These are phyloP conservation scores for Chaetomiaceae sp. DNA, from an alignment of 2,329 filamentous ascomycete species.

Conservation along the genomic window DNA sequence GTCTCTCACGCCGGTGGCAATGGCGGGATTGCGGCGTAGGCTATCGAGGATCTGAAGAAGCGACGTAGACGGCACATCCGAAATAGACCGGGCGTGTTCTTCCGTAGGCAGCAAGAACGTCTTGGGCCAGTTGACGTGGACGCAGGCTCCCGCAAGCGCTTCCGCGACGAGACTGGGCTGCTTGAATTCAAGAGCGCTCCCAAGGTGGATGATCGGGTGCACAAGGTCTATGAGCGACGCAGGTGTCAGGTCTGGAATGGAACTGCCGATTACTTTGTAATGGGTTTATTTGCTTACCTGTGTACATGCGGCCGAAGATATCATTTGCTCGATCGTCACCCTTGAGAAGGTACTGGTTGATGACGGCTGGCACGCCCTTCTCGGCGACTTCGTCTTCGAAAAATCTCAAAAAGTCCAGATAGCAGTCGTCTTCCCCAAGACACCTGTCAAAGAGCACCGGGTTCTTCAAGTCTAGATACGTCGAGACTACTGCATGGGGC, in stretches of 20 bases:
- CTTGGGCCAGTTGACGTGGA: slow-evolving; percentile 3
- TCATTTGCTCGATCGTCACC: slow-evolving; percentile 4
- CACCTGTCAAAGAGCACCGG: neutral
- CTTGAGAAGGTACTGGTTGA: slow-evolving; percentile 11
- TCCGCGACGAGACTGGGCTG: slow-evolving; percentile 11
- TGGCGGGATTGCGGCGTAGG: neutral
- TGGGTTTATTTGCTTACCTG: neutral
- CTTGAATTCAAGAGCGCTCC: slow-evolving; percentile 7
- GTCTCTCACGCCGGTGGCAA: neutral
- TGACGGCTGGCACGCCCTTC: slow-evolving; percentile 4
- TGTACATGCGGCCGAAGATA: slow-evolving; percentile 4
- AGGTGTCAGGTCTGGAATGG: too few species aligned
- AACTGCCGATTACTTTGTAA: too few species aligned
- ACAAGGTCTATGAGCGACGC: slow-evolving; percentile 1
- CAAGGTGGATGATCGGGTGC: slow-evolving; percentile 13
- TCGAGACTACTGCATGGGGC: neutral
- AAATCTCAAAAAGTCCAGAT: slow-evolving; percentile 1
- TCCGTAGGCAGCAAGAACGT: slow-evolving; percentile 3
- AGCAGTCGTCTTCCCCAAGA: neutral
- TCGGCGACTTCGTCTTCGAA: slow-evolving; percentile 8
- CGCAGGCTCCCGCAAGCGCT: slow-evolving; percentile 5
- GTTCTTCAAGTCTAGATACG: neutral
- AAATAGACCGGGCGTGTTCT: neutral
- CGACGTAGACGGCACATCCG: neutral
- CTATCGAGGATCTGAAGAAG: neutral